Percentiles rank a stretch among this genome's conserved stretches.
These are phyloP conservation scores for Mycena vulgaris DNA, from an alignment of 768 basidiomycete genomes.

Conservation along the genomic window DNA sequence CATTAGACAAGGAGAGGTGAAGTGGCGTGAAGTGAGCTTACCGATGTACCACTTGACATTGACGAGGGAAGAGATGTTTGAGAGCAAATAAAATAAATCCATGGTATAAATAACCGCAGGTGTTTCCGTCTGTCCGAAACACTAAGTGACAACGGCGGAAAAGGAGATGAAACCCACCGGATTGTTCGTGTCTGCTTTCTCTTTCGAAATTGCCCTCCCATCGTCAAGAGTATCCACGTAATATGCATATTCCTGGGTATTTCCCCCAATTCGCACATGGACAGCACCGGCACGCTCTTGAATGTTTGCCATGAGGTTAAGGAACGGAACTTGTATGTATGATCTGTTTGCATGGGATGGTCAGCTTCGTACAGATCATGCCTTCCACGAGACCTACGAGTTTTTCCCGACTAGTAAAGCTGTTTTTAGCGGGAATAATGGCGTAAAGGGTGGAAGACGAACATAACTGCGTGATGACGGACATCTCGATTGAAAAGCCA, in stretches of 20 bases:
- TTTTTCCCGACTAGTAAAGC: conserved; percentile 35
- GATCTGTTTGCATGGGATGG: not conserved
- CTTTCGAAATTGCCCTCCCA: conserved; percentile 59
- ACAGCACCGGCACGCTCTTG: conserved; percentile 65
- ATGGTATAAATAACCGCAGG: conserved; percentile 67
- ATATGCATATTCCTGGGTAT: conserved; percentile 68
- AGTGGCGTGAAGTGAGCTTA: conserved; percentile 26
- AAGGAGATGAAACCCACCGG: conserved; percentile 44
- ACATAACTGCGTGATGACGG: conserved; percentile 58
- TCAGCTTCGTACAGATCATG: not conserved
- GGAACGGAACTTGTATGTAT: conserved; percentile 36
- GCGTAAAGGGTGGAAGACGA: conserved; percentile 25
- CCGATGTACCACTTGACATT: conserved; percentile 70
- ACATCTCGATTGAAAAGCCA: conserved; percentile 62
- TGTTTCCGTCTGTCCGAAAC: conserved; percentile 60
- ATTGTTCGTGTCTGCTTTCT: conserved; percentile 43
- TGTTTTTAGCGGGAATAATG: not conserved
- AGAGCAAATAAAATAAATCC: conserved; percentile 70
- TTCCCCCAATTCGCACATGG: conserved; percentile 70
- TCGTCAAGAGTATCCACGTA: conserved; percentile 52
- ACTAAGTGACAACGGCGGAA: not conserved
- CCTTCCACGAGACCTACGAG: conserved; percentile 25
- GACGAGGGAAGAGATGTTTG: conserved; percentile 61
- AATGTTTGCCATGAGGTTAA: conserved; percentile 53
- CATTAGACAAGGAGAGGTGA: not conserved